Percentiles rank a stretch among this genome's conserved stretches.
phyloP scores from a whole-genome alignment of 345 rosid genomes.

The Noccaea caerulescens region DNA sequence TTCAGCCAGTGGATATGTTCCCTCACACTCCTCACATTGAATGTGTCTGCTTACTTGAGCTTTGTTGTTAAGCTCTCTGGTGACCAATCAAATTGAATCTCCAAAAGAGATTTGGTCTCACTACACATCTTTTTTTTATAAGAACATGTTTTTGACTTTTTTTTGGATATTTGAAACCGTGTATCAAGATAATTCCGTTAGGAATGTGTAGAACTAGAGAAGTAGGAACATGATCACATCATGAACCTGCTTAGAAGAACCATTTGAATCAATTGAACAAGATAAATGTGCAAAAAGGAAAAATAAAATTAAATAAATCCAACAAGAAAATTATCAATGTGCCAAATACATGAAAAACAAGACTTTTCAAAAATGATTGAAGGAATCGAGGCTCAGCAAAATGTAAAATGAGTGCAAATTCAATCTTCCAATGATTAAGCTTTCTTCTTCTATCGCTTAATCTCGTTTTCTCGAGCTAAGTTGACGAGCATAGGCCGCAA shows the following conservation, averaged over 20 bases:
- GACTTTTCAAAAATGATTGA: background rate
- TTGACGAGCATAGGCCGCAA: conserved; percentile 78
- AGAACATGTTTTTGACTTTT: too few species aligned
- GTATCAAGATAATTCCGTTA: background rate
- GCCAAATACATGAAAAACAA: background rate
- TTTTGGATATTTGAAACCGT: too few species aligned
- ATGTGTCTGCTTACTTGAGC: conserved; percentile 84
- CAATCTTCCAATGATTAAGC: conserved; percentile 5
- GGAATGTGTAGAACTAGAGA: background rate
- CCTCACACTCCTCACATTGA: conserved; percentile 96
- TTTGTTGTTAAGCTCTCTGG: conserved; percentile 46
- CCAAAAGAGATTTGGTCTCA: too few species aligned
- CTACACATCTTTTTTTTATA: too few species aligned
- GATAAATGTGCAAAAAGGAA: background rate
- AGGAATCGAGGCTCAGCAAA: background rate
- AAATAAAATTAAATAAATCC: background rate
- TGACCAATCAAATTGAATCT: background rate
- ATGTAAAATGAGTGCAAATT: background rate
- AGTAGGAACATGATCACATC: background rate
- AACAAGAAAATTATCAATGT: conserved; percentile 29
- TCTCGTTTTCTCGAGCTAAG: conserved; percentile 53
- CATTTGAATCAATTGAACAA: background rate
- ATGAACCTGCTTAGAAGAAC: background rate
- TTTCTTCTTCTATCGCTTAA: conserved; percentile 22
- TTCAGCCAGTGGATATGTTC: conserved; percentile 95